Conservation (phyloP, 2,329 filamentous ascomycete genomes). For the Massarina eburnea region DNA sequence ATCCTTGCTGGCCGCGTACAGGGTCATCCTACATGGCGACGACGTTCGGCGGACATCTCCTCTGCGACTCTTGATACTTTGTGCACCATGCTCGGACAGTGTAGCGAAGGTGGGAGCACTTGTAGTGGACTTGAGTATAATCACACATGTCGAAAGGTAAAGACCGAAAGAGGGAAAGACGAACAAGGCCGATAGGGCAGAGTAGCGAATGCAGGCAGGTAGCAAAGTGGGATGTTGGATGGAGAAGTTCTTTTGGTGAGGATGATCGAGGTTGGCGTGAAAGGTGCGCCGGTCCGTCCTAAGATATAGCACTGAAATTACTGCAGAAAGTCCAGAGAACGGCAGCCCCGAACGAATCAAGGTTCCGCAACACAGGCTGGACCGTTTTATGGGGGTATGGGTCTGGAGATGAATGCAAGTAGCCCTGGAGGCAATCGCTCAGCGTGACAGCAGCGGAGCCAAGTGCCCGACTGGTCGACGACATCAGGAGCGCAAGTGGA, state of each 20-base stretch:
- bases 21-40: slow-evolving; percentile 49
- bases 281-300: slow-evolving; percentile 16
- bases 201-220: not conserved
- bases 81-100: slow-evolving; percentile 60
- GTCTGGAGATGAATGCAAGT: slow-evolving; percentile 10
- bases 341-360: slow-evolving; percentile 8
- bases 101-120: slow-evolving; percentile 58
- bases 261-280: slow-evolving; percentile 9
- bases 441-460: slow-evolving; percentile 9
- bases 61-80: slow-evolving; percentile 57
- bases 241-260: slow-evolving; percentile 3
- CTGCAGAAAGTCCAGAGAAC: not conserved
- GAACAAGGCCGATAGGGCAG: slow-evolving; percentile 2
- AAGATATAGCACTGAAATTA: slow-evolving; percentile 12
- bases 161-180: slow-evolving; percentile 28
- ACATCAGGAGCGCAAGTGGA: slow-evolving; percentile 11
- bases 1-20: not conserved
- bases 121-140: slow-evolving; percentile 61
- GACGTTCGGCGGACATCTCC: slow-evolving; percentile 57
- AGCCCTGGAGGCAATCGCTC: slow-evolving; percentile 11
- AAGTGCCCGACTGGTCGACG: slow-evolving; percentile 16
- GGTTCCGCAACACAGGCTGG: slow-evolving; percentile 12
- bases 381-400: slow-evolving; percentile 10
- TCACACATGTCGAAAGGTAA: slow-evolving; percentile 53
- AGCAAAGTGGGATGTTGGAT: slow-evolving; percentile 6